Conservation (phyloP, 2,329 filamentous ascomycete genomes). For the Eutypa lata region DNA sequence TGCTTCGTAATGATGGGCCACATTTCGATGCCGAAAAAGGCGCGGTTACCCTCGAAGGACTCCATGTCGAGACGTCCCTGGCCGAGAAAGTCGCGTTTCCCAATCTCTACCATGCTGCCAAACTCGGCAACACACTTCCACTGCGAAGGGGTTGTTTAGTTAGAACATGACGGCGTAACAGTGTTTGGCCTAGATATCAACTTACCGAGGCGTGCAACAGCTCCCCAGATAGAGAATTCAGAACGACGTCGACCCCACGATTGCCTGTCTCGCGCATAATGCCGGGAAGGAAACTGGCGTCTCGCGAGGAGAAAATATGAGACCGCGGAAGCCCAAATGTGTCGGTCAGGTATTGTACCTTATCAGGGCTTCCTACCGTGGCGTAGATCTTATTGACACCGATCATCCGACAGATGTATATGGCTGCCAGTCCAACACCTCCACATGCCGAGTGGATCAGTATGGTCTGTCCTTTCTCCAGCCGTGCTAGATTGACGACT, state of each 20-base stretch:
- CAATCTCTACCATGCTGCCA: too few species aligned
- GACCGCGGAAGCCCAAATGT: not conserved
- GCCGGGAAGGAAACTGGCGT: not conserved
- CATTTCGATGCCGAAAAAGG: too few species aligned
- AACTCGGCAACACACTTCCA: too few species aligned
- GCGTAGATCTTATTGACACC: conserved; percentile 25
- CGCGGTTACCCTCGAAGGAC: too few species aligned
- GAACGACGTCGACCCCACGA: not conserved
- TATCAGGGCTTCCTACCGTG: conserved; percentile 22
- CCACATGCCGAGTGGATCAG: conserved; percentile 17
- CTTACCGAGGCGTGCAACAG: too few species aligned
- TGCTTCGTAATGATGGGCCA: too few species aligned
- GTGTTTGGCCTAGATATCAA: too few species aligned
- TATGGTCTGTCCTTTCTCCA: conserved; percentile 15
- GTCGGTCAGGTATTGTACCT: not conserved
- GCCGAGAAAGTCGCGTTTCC: too few species aligned
- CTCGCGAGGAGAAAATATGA: not conserved
- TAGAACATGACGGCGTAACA: too few species aligned
- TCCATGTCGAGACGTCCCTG: too few species aligned
- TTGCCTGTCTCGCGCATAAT: not conserved
- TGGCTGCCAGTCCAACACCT: conserved; percentile 14
- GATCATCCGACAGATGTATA: conserved; percentile 13
- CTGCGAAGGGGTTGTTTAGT: too few species aligned
- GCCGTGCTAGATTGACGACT: conserved; percentile 9
- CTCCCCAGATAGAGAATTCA: not conserved